phyloP scores from a whole-genome alignment of 208 protist species.

The Acanthamoeba castellanii region DNA sequence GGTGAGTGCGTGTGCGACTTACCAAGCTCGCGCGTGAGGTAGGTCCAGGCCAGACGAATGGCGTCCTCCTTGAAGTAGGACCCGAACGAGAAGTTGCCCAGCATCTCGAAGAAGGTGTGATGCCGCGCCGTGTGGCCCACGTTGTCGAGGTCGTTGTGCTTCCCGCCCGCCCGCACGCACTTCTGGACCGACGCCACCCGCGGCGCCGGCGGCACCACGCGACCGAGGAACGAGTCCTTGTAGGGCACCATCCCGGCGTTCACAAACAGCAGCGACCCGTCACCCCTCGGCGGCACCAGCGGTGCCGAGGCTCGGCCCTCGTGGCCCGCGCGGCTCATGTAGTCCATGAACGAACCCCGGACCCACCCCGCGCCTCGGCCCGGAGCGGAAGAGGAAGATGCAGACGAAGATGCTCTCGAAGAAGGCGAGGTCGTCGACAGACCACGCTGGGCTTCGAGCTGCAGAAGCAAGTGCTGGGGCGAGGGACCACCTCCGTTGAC shows the following conservation, averaged over 20 bases:
- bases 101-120: constrained; percentile 89
- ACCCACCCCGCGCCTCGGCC: not conserved
- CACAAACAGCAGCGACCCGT: constrained; percentile 44
- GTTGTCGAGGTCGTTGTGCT: constrained; percentile 89
- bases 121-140: constrained; percentile 86
- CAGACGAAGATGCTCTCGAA: no score
- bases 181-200: constrained; percentile 62
- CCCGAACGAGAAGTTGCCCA: constrained; percentile 88
- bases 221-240: constrained; percentile 66
- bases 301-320: not conserved
- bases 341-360: constrained; percentile 28
- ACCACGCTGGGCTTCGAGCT: not conserved
- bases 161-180: constrained; percentile 83
- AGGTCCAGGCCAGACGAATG: constrained; percentile 84
- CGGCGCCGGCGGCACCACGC: not conserved
- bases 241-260: constrained; percentile 83
- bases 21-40: constrained; percentile 79
- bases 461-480: not conserved
- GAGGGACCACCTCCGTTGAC: not conserved
- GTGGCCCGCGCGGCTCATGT: constrained; percentile 16
- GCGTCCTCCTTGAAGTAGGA: constrained; percentile 84
- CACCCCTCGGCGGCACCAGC: constrained; percentile 36
- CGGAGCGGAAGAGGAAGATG: no score
- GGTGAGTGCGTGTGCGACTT: not conserved
- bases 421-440: not conserved